Percentiles rank a stretch among this genome's conserved stretches.
phyloP scores from a whole-genome alignment of 1,139 yeast genomes.

The Citeromyces hawaiiensis region DNA sequence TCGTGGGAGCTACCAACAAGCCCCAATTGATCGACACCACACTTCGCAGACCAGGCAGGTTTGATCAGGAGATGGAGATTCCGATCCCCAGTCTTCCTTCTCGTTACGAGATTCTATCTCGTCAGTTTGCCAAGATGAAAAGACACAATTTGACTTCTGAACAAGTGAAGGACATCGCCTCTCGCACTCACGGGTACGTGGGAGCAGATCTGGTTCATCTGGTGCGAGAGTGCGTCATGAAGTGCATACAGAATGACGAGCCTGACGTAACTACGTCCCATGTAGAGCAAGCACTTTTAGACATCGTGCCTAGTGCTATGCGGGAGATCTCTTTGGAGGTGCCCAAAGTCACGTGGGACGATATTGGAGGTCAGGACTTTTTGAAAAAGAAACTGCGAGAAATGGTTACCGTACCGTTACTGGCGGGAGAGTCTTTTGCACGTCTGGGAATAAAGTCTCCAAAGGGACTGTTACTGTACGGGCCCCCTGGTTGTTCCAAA shows the following conservation, averaged over 20 bases:
- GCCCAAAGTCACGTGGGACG: slow-evolving; percentile 89
- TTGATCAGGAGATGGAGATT: slow-evolving; percentile 76
- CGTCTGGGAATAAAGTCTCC: slow-evolving; percentile 81
- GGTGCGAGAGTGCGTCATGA: slow-evolving; percentile 81
- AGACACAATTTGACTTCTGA: slow-evolving; percentile 41
- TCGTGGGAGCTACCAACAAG: slow-evolving; percentile 74
- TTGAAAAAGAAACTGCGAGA: slow-evolving; percentile 71
- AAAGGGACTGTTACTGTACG: slow-evolving; percentile 78
- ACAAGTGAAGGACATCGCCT: slow-evolving; percentile 46
- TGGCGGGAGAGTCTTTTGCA: slow-evolving; percentile 66
- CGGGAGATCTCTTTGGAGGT: slow-evolving; percentile 86
- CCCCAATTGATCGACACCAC: slow-evolving; percentile 79
- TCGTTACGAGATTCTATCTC: slow-evolving; percentile 45
- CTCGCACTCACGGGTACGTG: slow-evolving; percentile 61
- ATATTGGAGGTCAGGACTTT: slow-evolving; percentile 89
- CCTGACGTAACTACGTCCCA: slow-evolving; percentile 27
- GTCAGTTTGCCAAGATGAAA: slow-evolving; percentile 52
- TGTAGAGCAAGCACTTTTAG: slow-evolving; percentile 54
- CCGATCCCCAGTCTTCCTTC: slow-evolving; percentile 68
- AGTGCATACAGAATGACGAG: slow-evolving; percentile 42
- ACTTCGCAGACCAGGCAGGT: slow-evolving; percentile 82
- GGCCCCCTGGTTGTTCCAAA: slow-evolving; percentile 96
- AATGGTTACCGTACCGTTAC: slow-evolving; percentile 84
- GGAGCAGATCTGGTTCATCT: slow-evolving; percentile 88
- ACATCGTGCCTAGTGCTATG: slow-evolving; percentile 93